Evolutionary conservation across 495 filamentous ascomycete species (phyloP), one percentile per base, ranked within the genome.

Genomic region (Apodospora peruviana): DNA sequence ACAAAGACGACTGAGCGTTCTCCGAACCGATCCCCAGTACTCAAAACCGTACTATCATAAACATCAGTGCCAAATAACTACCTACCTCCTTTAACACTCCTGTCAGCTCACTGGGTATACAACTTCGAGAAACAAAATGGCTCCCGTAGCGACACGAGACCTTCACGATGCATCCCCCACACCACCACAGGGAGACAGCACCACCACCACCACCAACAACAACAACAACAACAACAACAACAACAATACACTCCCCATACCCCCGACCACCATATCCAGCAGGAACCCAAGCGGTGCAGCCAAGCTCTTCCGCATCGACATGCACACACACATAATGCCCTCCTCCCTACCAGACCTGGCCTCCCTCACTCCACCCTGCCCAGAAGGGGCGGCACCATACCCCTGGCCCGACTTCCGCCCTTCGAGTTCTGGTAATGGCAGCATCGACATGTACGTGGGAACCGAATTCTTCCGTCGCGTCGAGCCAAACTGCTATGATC

Each of bases 321-420:
- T 62, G 53, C 59, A 62, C 59, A 62, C 59, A 5, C 59, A 62
- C 56, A 59, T 62, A 48, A 62, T 62, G 59, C 59, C 59, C 4
- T 39, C 47, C 9, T 51, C 51, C 35, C 51, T 62, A 2, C 59
- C 59, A 1, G 50, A 54, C 29, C 51, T 53, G 19, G 17, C 53
- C 20, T 46, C 56, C 18, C 32, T 45, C 34, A 45, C 58, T 2
- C 40, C 51, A 18, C 37, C 47, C 0, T 5, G 20, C 5, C 2
- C 20, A 14, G 23, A 47, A 11, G 43, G 17, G 2, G 2, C 38
- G 7, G 5, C n/a, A 5, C 16, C 43, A 19, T 62, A 62, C 51
- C 35, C 47, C n/a, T 62, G 59, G 59, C 59, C 59, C 14, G 40
- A 43, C 20, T 55, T 62, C 53, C 56, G 32, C 12, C 53, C 53